These are phyloP conservation scores for Apophysomyces trapeziformis DNA, from an alignment of 371 early-diverging fungal species.

Conservation along the genomic window DNA sequence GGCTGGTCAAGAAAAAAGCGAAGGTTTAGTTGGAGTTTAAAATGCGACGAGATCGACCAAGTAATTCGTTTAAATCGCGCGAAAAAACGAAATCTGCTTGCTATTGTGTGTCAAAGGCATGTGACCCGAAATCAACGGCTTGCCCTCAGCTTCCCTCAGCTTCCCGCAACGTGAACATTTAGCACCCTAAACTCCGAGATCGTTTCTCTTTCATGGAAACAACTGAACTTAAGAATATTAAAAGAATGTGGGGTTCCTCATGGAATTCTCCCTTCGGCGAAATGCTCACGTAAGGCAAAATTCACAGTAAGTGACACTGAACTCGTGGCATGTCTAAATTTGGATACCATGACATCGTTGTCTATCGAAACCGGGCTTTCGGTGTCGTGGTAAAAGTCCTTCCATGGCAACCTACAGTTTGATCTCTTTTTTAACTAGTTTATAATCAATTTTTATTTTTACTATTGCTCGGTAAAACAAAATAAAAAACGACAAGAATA, in stretches of 20 bases:
- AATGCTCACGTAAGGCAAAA: background rate
- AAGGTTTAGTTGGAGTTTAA: conserved; percentile 9
- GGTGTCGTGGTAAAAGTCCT: background rate
- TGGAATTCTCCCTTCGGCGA: background rate
- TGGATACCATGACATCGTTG: conserved; percentile 4
- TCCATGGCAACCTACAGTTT: background rate
- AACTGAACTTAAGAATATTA: background rate
- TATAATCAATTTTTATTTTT: background rate
- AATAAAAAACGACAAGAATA: background rate
- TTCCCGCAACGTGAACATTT: too few species aligned
- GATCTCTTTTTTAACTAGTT: background rate
- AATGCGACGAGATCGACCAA: conserved; percentile 10
- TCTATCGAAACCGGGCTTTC: conserved; percentile 2
- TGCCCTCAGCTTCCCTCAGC: too few species aligned
- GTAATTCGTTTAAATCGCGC: background rate
- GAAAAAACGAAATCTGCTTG: background rate
- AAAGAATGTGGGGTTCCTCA: conserved; percentile 6
- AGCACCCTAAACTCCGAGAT: too few species aligned
- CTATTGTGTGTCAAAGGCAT: conserved; percentile 4
- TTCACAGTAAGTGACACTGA: background rate
- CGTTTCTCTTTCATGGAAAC: background rate
- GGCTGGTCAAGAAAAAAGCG: background rate
- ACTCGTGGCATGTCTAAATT: conserved; percentile 8
- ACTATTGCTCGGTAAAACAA: background rate
- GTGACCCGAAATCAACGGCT: background rate